Evolutionary conservation across 768 basidiomycete genomes (phyloP).

Genomic region (Rhodotorula sphaerocarpa): DNA sequence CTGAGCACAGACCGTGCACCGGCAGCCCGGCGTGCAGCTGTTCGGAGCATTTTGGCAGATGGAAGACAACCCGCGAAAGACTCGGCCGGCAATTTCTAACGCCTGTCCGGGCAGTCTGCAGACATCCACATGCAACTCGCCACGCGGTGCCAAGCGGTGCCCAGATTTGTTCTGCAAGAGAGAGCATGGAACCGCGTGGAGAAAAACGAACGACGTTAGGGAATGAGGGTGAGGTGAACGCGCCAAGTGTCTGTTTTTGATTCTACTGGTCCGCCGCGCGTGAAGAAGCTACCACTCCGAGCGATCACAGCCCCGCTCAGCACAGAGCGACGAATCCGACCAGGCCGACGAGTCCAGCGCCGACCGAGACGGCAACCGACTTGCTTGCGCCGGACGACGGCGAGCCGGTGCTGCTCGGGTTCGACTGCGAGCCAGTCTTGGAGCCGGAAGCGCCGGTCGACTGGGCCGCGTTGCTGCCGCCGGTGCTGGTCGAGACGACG

Average conservation of each 20-base stretch:
- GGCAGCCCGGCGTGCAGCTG: too few species aligned
- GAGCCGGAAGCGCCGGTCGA: neutral
- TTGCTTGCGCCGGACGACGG: slow-evolving; percentile 1
- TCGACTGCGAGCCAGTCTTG: neutral
- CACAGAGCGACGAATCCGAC: slow-evolving; percentile 1
- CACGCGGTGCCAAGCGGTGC: too few species aligned
- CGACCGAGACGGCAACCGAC: slow-evolving; percentile 1
- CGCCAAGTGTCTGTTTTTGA: neutral
- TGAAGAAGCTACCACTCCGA: too few species aligned
- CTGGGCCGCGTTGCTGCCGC: neutral
- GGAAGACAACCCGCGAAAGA: too few species aligned
- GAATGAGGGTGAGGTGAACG: too few species aligned
- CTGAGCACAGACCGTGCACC: neutral
- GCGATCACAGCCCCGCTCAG: neutral
- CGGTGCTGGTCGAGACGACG: neutral
- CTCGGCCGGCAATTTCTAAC: too few species aligned
- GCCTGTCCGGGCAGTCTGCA: too few species aligned
- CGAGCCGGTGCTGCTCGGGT: neutral
- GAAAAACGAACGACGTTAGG: too few species aligned
- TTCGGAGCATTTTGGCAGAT: too few species aligned
- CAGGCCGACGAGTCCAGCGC: slow-evolving; percentile 10
- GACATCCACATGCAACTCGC: too few species aligned
- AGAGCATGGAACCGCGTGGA: too few species aligned
- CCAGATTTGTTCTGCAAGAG: too few species aligned
- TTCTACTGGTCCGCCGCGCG: neutral